Conservation (phyloP, 2,329 filamentous ascomycete species). For the Microascus cirrosus region DNA sequence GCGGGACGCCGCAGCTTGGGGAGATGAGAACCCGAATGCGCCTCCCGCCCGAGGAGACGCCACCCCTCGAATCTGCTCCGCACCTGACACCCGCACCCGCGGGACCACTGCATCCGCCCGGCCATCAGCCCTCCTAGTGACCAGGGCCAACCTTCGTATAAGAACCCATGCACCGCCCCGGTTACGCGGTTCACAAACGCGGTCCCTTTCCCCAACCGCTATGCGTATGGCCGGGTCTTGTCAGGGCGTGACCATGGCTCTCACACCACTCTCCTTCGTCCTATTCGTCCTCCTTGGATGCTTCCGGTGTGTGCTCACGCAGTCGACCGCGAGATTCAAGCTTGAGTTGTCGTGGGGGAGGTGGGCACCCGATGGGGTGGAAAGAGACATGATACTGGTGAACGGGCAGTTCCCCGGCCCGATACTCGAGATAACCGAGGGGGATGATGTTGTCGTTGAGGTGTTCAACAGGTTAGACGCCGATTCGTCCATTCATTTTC, state of each 20-base stretch:
- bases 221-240: neutral
- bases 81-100: no score
- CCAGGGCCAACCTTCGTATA: neutral
- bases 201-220: neutral
- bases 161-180: neutral
- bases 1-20: neutral
- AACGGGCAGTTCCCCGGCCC: constrained; percentile 55
- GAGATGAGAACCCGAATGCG: neutral
- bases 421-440: constrained; percentile 38
- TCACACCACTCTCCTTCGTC: neutral
- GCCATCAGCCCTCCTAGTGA: neutral
- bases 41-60: neutral
- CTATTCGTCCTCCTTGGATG: neutral
- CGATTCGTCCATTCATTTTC: constrained; percentile 37
- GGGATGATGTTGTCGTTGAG: constrained; percentile 31
- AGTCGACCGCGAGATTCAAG: constrained; percentile 10
- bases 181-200: neutral
- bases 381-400: constrained; percentile 34
- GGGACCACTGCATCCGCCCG: neutral
- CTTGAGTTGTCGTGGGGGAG: constrained; percentile 23
- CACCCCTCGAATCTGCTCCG: neutral
- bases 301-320: neutral
- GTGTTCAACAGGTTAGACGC: constrained; percentile 34
- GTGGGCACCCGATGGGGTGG: constrained; percentile 30
- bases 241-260: neutral